Conservation (phyloP, 352 stramenopile species). For the Phytophthora kernoviae region DNA sequence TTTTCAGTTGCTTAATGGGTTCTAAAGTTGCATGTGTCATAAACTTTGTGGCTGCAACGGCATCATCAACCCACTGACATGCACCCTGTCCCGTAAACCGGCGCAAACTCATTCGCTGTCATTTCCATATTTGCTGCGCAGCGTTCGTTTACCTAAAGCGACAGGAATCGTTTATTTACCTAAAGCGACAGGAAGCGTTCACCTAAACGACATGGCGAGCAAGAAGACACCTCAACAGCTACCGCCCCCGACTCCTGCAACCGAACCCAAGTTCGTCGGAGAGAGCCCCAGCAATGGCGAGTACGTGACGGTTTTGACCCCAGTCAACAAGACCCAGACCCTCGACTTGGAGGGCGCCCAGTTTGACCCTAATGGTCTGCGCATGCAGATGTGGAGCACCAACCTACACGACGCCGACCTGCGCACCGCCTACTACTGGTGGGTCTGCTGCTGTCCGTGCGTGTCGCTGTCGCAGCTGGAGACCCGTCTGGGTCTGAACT, state of each 20-base stretch:
- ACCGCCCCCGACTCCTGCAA: slow-evolving; percentile 15
- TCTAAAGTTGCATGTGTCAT: no score
- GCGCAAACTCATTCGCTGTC: no score
- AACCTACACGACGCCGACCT: slow-evolving; percentile 31
- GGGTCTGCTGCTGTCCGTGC: slow-evolving; percentile 41
- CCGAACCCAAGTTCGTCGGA: slow-evolving; percentile 27
- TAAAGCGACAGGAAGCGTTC: slow-evolving; percentile 18
- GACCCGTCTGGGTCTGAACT: slow-evolving; percentile 38
- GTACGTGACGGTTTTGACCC: slow-evolving; percentile 47
- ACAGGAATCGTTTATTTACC: no score
- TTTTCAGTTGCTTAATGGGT: no score
- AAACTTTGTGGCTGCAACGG: no score
- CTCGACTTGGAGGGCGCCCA: slow-evolving; percentile 10
- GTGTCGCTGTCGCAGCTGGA: slow-evolving; percentile 38
- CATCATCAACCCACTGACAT: no score
- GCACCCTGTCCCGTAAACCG: no score
- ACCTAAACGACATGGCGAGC: slow-evolving; percentile 26
- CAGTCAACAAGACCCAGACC: slow-evolving; percentile 31
- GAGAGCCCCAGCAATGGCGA: slow-evolving; percentile 31
- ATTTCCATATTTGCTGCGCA: no score
- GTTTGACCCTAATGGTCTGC: slow-evolving; percentile 39
- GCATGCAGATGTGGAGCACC: slow-evolving; percentile 40
- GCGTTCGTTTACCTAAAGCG: neutral
- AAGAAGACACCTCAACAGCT: slow-evolving; percentile 24
- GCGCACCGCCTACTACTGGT: slow-evolving; percentile 41